Evolutionary conservation across 345 rosid genomes (phyloP), one percentile per base, ranked within the genome.

Genomic region (thale cress (Arabidopsis thaliana)): DNA sequence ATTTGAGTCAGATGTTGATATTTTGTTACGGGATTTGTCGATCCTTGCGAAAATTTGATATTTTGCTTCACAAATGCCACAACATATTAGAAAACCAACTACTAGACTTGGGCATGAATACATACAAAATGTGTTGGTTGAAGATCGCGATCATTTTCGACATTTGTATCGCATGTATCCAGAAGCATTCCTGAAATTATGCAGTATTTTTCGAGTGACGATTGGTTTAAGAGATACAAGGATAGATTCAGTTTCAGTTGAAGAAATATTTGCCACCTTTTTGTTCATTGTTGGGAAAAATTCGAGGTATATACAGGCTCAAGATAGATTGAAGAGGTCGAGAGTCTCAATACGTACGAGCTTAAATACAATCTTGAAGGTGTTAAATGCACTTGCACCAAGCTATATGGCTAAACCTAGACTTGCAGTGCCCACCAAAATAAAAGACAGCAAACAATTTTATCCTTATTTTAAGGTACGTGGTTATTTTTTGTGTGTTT

Each of bases 401-500:
- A 70, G 7, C 6, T 70, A 58, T 13, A 70, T 70, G 65, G 65
- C 57, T 22, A 59, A 34, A 20, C 57, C n/a, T 2, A 56, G 8
- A 1, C 4, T 12, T 32, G 0, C 8, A 23, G 42, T 69, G 4
- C 55, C 55, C 2, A 13, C 42, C 20, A 69, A 57, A 32, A 57
- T 44, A 44, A 69, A 9, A 7, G 45, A 69, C 8, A 57, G 1
- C 20, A 16, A 16, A 16, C 20, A 16, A 16, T 16, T 57, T 20
- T 69, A 69, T 69, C 69, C 20, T 48, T 65, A 46, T 65, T 65
- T 65, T 46, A 65, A 65, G 69, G 57, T 65, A 48, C 16, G 12
- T 14, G 5, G 0, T 46, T 32, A 0, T 46, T 33, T 32, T 24
- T 3, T 0, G 0, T 5, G 4, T 12, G 14, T 28, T 45, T 16